Base-by-base conservation (phyloP, 768 basidiomycete species). In the Lentinula detonsa region DNA sequence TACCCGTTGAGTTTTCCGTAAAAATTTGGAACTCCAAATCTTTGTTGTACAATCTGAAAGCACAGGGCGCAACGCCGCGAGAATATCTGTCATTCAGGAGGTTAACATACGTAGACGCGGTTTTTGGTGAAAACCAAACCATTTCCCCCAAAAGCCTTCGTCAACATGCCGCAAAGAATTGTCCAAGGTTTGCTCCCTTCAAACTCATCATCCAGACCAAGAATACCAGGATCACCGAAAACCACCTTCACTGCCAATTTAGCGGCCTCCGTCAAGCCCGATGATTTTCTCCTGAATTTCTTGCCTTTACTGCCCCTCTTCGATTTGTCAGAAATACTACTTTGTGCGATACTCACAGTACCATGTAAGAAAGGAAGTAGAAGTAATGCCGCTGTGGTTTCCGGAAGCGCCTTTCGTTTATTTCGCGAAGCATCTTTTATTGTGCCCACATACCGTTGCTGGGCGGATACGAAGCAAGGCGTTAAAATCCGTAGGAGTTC, bases 1-100 rank as follows among this genome's bases (percentile, higher is more conserved):
- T 2, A 82, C 69, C 66, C 86, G 82, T 40, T 78, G 84, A 28
- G 84, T 81, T 15, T 78, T 65, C 11, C 71, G 74, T 42, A 95
- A 73, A 40, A 70, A 72, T 2, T 67, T 67, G 67, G 90, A 90
- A 2, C 93, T 70, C 2, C 83, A 56, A 0, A 43, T 40, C 40
- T 18, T 37, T 11, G 55, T 34, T 21, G 55, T 43, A 43, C 55
- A 56, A 7, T 56, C 55, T 10, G n/a, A 23, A 28, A 56, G 55
- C 4, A 40, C 39, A 21, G 40, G 31, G 9, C 55, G 55, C 3
- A 56, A 23, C 9, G 55, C 23, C 23, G 28, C 23, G 13, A 56
- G 31, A 11, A 21, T n/a, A 28, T 56, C 55, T 56, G 40, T 2
- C 13, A 43, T 43, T 11, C 4, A 31, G 2, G 28, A 51, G n/a